A percentile compares a stretch with the other conserved stretches of the same genome.
Evolutionary conservation across 768 basidiomycete genomes (phyloP).

Genomic region (Hygrophoropsis aurantiaca): DNA sequence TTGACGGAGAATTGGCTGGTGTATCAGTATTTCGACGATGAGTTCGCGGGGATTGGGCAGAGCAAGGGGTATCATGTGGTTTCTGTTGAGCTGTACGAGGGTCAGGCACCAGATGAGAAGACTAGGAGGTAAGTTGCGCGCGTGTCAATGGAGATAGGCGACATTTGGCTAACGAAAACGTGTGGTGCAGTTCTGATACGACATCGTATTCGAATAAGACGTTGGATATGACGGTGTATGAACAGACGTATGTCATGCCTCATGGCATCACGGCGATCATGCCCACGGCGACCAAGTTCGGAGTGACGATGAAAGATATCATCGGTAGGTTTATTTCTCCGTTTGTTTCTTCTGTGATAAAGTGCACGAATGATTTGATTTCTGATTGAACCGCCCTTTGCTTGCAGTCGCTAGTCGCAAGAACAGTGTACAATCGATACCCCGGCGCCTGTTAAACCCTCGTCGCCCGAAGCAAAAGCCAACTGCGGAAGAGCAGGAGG

Average conservation of each 20-base stretch:
- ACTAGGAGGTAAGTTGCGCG: conserved; percentile 58
- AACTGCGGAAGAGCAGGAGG: conserved; percentile 78
- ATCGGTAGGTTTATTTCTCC: conserved; percentile 56
- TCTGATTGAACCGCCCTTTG: no score
- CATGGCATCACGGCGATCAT: conserved; percentile 67
- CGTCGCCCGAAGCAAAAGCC: conserved; percentile 77
- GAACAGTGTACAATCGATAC: conserved; percentile 72
- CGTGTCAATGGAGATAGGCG: neutral
- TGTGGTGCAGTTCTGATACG: conserved; percentile 45
- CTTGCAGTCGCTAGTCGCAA: conserved; percentile 73
- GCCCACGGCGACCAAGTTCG: conserved; percentile 82
- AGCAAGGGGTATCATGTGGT: conserved; percentile 74
- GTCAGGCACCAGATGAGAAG: conserved; percentile 62
- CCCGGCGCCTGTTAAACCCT: conserved; percentile 76
- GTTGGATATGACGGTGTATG: conserved; percentile 53
- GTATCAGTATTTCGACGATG: conserved; percentile 78
- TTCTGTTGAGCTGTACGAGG: conserved; percentile 89
- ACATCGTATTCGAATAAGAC: conserved; percentile 56
- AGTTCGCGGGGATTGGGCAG: conserved; percentile 41
- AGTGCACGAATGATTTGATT: no score
- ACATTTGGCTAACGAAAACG: conserved; percentile 3
- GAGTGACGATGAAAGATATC: conserved; percentile 83
- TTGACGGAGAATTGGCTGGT: conserved; percentile 93
- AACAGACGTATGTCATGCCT: conserved; percentile 72
- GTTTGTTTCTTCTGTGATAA: no score